Conservation (phyloP, 306 rosid species). For the Inga leiocalycina region DNA sequence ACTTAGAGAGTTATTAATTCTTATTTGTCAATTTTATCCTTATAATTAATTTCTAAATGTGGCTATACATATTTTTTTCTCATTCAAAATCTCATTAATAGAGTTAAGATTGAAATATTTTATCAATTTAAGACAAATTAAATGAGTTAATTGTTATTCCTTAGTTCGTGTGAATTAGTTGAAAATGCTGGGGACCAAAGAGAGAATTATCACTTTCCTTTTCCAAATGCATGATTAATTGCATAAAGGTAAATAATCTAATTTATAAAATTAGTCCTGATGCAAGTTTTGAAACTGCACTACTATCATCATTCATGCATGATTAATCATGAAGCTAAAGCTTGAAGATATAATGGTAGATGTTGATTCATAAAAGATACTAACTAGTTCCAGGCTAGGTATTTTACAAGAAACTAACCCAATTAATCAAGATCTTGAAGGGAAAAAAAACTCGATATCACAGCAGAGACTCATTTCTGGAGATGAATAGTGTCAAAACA, state of each 20-base stretch:
- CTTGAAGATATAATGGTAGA: background rate
- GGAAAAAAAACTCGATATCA: background rate
- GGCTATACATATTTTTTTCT: too few relatives aligned
- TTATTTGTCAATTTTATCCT: too few relatives aligned
- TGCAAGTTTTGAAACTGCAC: background rate
- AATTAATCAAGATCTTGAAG: background rate
- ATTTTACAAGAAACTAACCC: constrained; percentile 12
- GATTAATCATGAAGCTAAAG: background rate
- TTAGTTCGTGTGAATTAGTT: too few relatives aligned
- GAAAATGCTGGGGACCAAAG: too few relatives aligned
- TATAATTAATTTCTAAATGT: too few relatives aligned
- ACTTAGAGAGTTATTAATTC: too few relatives aligned
- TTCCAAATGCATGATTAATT: background rate
- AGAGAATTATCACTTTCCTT: background rate
- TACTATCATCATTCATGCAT: background rate
- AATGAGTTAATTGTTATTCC: too few relatives aligned
- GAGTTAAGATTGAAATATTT: too few relatives aligned
- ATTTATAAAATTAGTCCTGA: background rate
- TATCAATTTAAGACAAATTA: too few relatives aligned
- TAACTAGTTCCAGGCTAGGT: constrained; percentile 13
- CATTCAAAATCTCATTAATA: too few relatives aligned
- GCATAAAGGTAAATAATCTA: background rate
- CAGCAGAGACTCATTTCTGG: background rate
- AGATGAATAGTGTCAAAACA: background rate
- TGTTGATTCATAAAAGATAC: constrained; percentile 11